Percentiles rank a stretch among this genome's conserved stretches.
phyloP scores from a whole-genome alignment of 371 early-diverging fungal species.

The Syncephalastrum sp. region DNA sequence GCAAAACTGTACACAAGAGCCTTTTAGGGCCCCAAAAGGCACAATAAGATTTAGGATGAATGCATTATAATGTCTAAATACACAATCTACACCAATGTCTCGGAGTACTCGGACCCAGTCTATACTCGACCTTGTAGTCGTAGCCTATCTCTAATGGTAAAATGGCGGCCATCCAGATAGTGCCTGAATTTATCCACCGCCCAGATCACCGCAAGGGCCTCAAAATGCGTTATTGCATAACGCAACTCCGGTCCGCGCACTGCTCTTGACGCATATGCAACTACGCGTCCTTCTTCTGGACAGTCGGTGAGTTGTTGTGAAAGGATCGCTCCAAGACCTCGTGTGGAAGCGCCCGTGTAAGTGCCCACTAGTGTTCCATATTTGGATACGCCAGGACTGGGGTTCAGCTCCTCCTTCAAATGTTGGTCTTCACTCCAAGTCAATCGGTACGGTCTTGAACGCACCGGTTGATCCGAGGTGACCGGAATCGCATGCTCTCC shows the following conservation, averaged over 20 bases:
- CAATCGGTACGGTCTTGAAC: constrained; percentile 14
- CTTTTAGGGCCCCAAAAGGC: too few relatives aligned
- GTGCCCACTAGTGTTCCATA: constrained; percentile 18
- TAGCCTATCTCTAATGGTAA: constrained; percentile 14
- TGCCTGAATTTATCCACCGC: constrained; percentile 27
- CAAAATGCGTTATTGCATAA: constrained; percentile 20
- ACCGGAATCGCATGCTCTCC: background rate
- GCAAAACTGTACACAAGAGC: too few relatives aligned
- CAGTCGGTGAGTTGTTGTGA: constrained; percentile 21
- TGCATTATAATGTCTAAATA: too few relatives aligned
- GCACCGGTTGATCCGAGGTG: constrained; percentile 6
- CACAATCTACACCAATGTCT: background rate
- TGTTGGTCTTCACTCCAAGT: constrained; percentile 15
- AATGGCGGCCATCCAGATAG: constrained; percentile 24
- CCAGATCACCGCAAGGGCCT: constrained; percentile 36
- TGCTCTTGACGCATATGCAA: constrained; percentile 11
- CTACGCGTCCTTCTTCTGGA: constrained; percentile 12
- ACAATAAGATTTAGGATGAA: too few relatives aligned
- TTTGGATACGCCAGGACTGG: constrained; percentile 10
- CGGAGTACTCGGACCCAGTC: constrained; percentile 10
- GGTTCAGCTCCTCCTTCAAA: constrained; percentile 3
- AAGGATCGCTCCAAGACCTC: constrained; percentile 32
- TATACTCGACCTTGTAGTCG: constrained; percentile 7
- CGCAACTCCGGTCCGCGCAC: constrained; percentile 7
- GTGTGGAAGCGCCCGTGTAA: constrained; percentile 12